A percentile compares a stretch with the other conserved stretches of the same genome.
Conservation (phyloP, 257 asterid species). For the Solanum clarkiae region DNA sequence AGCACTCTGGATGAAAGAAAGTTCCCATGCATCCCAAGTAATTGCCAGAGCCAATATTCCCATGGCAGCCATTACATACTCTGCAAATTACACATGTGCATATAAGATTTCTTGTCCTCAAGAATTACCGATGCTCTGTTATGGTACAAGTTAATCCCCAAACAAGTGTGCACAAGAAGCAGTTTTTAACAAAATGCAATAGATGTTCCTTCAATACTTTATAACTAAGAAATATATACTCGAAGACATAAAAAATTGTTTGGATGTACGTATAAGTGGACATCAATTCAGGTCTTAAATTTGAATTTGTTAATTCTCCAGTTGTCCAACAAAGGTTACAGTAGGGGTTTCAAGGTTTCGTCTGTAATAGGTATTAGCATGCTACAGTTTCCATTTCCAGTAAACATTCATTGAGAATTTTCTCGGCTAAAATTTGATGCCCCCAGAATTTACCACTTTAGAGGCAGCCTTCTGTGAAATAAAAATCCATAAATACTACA, state of each 20-base stretch:
- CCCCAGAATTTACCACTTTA: background rate
- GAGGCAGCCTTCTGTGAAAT: background rate
- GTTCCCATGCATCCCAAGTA: slow-evolving; percentile 94
- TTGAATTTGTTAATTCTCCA: background rate
- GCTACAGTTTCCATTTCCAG: background rate
- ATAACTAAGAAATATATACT: background rate
- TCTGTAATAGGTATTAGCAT: background rate
- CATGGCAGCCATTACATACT: slow-evolving; percentile 74
- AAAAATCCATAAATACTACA: background rate
- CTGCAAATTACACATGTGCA: slow-evolving; percentile 22
- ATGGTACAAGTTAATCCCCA: background rate
- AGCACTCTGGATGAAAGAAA: slow-evolving; percentile 84
- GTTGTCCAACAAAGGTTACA: background rate
- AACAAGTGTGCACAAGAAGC: background rate
- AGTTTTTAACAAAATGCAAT: background rate
- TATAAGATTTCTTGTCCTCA: background rate
- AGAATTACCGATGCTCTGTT: background rate
- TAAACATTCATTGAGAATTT: background rate
- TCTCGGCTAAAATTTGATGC: background rate
- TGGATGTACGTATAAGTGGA: background rate
- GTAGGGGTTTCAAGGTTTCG: background rate
- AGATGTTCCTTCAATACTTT: background rate
- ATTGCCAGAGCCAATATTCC: slow-evolving; percentile 65
- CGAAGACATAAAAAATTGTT: background rate
- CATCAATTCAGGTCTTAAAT: background rate